Percentiles rank a stretch among this genome's conserved stretches.
phyloP scores from a whole-genome alignment of 345 rosid genomes.

The Carallia pectinifolia region DNA sequence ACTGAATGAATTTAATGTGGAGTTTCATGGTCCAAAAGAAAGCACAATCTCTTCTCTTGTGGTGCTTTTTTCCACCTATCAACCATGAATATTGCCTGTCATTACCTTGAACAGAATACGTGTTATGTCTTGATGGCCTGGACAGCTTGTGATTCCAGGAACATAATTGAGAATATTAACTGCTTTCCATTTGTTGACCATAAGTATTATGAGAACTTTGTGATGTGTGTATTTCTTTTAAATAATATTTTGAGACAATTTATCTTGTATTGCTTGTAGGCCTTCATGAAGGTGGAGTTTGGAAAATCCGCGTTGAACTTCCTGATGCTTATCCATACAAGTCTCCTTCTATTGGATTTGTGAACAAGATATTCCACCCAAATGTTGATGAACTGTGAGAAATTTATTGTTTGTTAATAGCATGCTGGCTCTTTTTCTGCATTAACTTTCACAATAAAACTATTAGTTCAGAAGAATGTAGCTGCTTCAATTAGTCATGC shows the following conservation, averaged over 20 bases:
- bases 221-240: too few relatives aligned
- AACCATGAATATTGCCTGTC: too few relatives aligned
- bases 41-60: conserved; percentile 35
- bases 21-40: conserved; percentile 74
- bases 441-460: background rate
- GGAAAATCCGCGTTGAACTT: conserved; percentile 74
- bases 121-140: too few relatives aligned
- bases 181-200: too few relatives aligned
- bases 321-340: conserved; percentile 79
- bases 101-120: too few relatives aligned
- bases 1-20: conserved; percentile 69
- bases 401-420: conserved; percentile 12
- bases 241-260: too few relatives aligned
- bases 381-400: conserved; percentile 75
- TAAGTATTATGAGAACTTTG: too few relatives aligned
- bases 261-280: conserved; percentile 38
- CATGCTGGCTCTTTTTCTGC: background rate
- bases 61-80: conserved; percentile 13
- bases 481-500: background rate
- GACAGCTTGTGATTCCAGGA: too few relatives aligned
- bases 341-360: conserved; percentile 71
- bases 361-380: conserved; percentile 76
- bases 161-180: too few relatives aligned
- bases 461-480: background rate
- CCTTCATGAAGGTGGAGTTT: conserved; percentile 65